A percentile compares a stretch with the other conserved stretches of the same genome.
Conservation (phyloP, 2,329 filamentous ascomycete genomes). For the Alternaria ventricosa region DNA sequence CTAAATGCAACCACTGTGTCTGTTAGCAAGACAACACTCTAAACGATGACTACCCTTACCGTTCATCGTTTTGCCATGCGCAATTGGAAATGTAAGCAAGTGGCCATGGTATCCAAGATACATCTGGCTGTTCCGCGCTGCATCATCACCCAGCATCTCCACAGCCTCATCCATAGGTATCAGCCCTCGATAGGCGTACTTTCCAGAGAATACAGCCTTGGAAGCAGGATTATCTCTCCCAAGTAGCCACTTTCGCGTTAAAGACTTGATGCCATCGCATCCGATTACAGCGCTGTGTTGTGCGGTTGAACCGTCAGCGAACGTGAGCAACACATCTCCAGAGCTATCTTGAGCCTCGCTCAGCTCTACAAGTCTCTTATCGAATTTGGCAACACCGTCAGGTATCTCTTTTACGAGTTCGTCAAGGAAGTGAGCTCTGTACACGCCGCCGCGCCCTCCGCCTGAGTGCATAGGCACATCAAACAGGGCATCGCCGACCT, state of each 20-base stretch:
- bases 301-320: slow-evolving; percentile 56
- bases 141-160: slow-evolving; percentile 57
- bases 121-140: slow-evolving; percentile 62
- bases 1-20: slow-evolving; percentile 44
- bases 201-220: slow-evolving; percentile 61
- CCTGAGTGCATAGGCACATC: slow-evolving; percentile 32
- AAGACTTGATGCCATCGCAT: slow-evolving; percentile 70
- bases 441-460: slow-evolving; percentile 48
- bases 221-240: slow-evolving; percentile 54
- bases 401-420: slow-evolving; percentile 59
- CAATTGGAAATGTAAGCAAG: slow-evolving; percentile 68
- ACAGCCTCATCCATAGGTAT: slow-evolving; percentile 65
- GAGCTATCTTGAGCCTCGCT: slow-evolving; percentile 38
- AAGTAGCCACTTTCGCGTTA: slow-evolving; percentile 61
- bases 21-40: slow-evolving; percentile 5
- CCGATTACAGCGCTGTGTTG: slow-evolving; percentile 62
- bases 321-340: slow-evolving; percentile 47
- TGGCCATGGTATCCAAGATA: slow-evolving; percentile 67
- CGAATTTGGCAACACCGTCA: slow-evolving; percentile 51
- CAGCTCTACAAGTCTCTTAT: slow-evolving; percentile 48
- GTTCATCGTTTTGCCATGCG: slow-evolving; percentile 65
- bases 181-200: slow-evolving; percentile 69
- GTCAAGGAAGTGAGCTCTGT: slow-evolving; percentile 59
- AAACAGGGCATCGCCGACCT: slow-evolving; percentile 41
- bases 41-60: slow-evolving; percentile 28